Evolutionary conservation across 1,284 basidiomycete genomes (phyloP).

Genomic region (Malassezia nana): DNA sequence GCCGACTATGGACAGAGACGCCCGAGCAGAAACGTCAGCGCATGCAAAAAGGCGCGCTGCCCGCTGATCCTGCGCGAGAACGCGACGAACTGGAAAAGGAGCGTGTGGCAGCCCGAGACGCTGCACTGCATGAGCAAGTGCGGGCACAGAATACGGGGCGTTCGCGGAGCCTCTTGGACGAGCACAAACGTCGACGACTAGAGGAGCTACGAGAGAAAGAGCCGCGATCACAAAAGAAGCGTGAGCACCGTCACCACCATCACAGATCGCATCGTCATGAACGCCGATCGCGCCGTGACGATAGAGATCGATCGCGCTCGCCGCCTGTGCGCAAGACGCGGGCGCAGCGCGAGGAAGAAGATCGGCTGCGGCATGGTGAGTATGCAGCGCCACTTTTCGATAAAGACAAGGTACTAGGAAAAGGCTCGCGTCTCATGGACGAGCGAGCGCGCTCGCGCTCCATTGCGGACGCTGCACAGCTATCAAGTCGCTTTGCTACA

Average conservation of each 20-base stretch:
- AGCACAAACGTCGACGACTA: constrained; percentile 4
- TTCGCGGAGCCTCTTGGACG: constrained; percentile 1
- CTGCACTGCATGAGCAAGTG: constrained; percentile 7
- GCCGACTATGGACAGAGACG: constrained; percentile 34
- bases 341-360: constrained; percentile 14
- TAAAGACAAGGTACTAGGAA: constrained; percentile 17
- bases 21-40: constrained; percentile 26
- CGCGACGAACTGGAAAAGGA: neutral
- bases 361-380: neutral
- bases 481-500: constrained; percentile 8
- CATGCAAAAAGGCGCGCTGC: constrained; percentile 19
- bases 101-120: constrained; percentile 5
- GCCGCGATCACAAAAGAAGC: neutral
- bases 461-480: constrained; percentile 8
- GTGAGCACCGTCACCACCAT: neutral
- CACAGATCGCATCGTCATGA: neutral
- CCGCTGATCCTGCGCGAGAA: neutral
- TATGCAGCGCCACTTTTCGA: constrained; percentile 7
- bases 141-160: neutral
- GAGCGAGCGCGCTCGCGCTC: constrained; percentile 12
- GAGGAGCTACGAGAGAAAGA: neutral
- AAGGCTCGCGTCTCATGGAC: constrained; percentile 16
- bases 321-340: constrained; percentile 11
- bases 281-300: neutral
- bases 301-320: neutral